These are phyloP conservation scores for Suillus americanus DNA, from an alignment of 768 basidiomycete species.

Conservation along the genomic window DNA sequence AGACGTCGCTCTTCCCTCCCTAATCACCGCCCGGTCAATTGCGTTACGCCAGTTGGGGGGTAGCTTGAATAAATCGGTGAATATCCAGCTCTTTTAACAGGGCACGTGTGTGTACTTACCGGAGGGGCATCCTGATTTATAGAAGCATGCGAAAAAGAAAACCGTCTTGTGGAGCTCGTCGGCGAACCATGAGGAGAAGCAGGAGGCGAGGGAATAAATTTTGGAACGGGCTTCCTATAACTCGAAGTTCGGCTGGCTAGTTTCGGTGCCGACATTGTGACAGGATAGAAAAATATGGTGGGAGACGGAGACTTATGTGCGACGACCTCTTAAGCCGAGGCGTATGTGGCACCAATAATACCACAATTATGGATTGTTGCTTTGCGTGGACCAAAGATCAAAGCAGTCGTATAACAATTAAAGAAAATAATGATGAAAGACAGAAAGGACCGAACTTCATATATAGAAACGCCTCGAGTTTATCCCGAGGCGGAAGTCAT, in stretches of 20 bases:
- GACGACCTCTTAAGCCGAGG: not conserved
- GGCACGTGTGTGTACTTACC: constrained; percentile 21
- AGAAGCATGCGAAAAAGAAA: constrained; percentile 22
- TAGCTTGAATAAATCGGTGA: constrained; percentile 20
- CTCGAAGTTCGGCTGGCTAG: constrained; percentile 45
- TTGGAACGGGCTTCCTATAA: constrained; percentile 71
- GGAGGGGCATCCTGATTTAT: constrained; percentile 29
- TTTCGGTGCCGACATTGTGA: constrained; percentile 28
- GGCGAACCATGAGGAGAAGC: constrained; percentile 36
- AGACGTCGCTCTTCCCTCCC: constrained; percentile 25
- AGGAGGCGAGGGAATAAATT: constrained; percentile 65
- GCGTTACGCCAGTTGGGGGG: constrained; percentile 37
- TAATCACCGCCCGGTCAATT: constrained; percentile 33
- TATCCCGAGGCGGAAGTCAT: constrained; percentile 31
- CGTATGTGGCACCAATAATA: not conserved
- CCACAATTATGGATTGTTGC: constrained; percentile 17
- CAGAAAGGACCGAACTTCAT: constrained; percentile 27
- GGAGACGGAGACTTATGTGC: not conserved
- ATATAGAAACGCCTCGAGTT: constrained; percentile 33
- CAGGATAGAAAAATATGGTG: not conserved
- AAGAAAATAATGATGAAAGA: constrained; percentile 24
- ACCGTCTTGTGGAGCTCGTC: constrained; percentile 32
- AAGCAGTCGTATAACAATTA: constrained; percentile 25
- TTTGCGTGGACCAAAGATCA: constrained; percentile 25
- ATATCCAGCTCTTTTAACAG: constrained; percentile 7